Evolutionary conservation across 768 basidiomycete genomes (phyloP).

Genomic region (Omphalotus guepiniiformis): DNA sequence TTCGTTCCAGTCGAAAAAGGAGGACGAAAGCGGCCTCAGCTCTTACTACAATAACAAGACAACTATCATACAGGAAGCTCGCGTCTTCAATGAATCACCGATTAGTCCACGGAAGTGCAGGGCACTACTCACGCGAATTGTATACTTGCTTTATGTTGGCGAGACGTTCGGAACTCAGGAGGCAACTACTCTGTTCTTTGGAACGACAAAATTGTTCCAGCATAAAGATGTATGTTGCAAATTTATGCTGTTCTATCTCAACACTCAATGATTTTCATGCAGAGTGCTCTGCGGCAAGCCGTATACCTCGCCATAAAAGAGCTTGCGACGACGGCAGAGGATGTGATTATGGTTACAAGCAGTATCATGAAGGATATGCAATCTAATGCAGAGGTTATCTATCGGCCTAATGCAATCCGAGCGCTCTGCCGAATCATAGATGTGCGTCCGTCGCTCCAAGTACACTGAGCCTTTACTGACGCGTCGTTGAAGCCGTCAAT

Average conservation of each 20-base stretch:
- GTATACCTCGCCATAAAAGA: slow-evolving; percentile 99
- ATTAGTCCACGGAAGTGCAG: slow-evolving; percentile 97
- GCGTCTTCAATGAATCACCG: slow-evolving; percentile 98
- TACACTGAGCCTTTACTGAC: background rate
- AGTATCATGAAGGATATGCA: slow-evolving; percentile 99
- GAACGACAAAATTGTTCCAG: slow-evolving; percentile 97
- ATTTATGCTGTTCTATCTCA: slow-evolving; percentile 10
- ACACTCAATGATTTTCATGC: slow-evolving; percentile 12
- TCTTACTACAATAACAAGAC: slow-evolving; percentile 96
- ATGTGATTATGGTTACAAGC: slow-evolving; percentile 99
- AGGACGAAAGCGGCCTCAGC: slow-evolving; percentile 92
- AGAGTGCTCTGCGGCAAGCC: slow-evolving; percentile 95
- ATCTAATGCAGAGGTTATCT: slow-evolving; percentile 96
- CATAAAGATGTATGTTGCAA: slow-evolving; percentile 87
- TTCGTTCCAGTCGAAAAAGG: slow-evolving; percentile 89
- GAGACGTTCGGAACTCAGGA: slow-evolving; percentile 95
- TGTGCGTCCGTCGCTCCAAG: slow-evolving; percentile 50
- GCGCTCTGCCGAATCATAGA: slow-evolving; percentile 96
- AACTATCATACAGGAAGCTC: slow-evolving; percentile 96
- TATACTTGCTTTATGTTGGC: slow-evolving; percentile 94
- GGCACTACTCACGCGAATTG: slow-evolving; percentile 91
- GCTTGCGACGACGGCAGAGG: slow-evolving; percentile 90
- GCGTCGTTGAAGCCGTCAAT: slow-evolving; percentile 80
- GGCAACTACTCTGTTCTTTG: slow-evolving; percentile 97
- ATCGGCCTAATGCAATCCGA: slow-evolving; percentile 95